Conservation (phyloP, 495 filamentous ascomycete genomes). For the Lasiosphaeria hispida region DNA sequence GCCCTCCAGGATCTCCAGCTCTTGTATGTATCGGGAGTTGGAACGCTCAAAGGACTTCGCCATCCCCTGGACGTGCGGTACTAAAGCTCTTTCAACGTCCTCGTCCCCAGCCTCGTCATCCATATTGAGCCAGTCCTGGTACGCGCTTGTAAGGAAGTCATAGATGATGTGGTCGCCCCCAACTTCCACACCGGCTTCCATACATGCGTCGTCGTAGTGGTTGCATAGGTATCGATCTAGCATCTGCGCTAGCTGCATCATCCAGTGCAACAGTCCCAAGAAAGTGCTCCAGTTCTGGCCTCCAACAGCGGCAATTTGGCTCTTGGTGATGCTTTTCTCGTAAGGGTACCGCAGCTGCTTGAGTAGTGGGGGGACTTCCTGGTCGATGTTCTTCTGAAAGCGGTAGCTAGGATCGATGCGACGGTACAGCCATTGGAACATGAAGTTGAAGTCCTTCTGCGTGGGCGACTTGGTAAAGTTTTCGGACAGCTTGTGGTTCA, state of each 20-base stretch:
- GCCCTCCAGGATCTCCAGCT: constrained; percentile 77
- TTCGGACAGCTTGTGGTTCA: constrained; percentile 83
- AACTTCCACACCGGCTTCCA: constrained; percentile 81
- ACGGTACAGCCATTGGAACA: constrained; percentile 97
- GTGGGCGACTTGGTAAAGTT: constrained; percentile 91
- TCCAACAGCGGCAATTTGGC: constrained; percentile 88
- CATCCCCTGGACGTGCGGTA: constrained; percentile 87
- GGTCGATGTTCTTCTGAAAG: constrained; percentile 88
- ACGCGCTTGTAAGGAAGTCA: constrained; percentile 81
- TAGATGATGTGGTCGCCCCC: constrained; percentile 88
- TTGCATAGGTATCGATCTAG: constrained; percentile 72
- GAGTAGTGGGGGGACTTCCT: constrained; percentile 85
- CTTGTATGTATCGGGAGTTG: constrained; percentile 75
- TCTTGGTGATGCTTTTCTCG: constrained; percentile 90
- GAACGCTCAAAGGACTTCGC: constrained; percentile 79
- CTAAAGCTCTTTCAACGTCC: constrained; percentile 67
- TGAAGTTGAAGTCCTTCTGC: constrained; percentile 93
- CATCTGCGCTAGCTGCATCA: constrained; percentile 95
- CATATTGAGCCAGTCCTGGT: constrained; percentile 87
- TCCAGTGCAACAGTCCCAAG: constrained; percentile 92
- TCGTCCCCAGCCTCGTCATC: constrained; percentile 84
- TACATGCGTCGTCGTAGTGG: constrained; percentile 83
- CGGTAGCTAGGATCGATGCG: constrained; percentile 89
- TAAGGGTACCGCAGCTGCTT: constrained; percentile 94
- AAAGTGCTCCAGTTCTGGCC: constrained; percentile 95